Evolutionary conservation across 139 green algal genomes (phyloP), one percentile per base, ranked within the genome.

Genomic region (Eudorina sp.): DNA sequence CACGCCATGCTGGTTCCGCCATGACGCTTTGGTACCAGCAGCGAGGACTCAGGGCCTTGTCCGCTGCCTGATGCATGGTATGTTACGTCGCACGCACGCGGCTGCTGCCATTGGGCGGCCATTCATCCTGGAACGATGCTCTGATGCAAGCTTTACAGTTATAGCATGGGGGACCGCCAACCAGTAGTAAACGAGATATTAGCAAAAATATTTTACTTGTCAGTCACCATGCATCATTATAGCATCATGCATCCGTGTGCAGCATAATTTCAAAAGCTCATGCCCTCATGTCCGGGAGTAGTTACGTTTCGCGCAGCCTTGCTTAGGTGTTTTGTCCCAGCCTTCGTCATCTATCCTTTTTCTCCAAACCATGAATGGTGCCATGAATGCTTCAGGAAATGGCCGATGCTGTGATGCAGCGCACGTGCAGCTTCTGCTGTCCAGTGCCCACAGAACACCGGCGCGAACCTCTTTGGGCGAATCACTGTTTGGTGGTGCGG

Each of bases 401-500:
- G n/a, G 64, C 64, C n/a, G n/a, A n/a, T 74, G 27, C 29, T 43
- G n/a, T 74, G 25, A 74, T 8, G 13, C 3, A 43, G 64, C 4
- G 14, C 14, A 43, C 64, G 3, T 38, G 16, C n/a, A 4, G 16
- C n/a, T 43, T 43, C n/a, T 40, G 64, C 34, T 74, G 5, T 14
- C 64, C 3, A 27, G 55, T 66, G 55, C 55, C 55, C 23, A 66
- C 27, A 7, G 55, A 66, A 27, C 8, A 66, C 8, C 55, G 5
- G 55, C 55, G 29, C 8, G 55, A 34, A 66, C 5, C 55, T 25
- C 4, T 66, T 66, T 23, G 23, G 7, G 8, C 27, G 55, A 11
- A 66, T 25, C 55, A 34, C 7, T 27, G 29, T 66, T 27, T 92
- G 34, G 78, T 83, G 25, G 89, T 86, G 3, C 14, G 27, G 2